A percentile compares a stretch with the other conserved stretches of the same genome.
These are phyloP conservation scores for Ascoidea rubescens DNA, from an alignment of 805 yeast genomes.

Conservation along the genomic window DNA sequence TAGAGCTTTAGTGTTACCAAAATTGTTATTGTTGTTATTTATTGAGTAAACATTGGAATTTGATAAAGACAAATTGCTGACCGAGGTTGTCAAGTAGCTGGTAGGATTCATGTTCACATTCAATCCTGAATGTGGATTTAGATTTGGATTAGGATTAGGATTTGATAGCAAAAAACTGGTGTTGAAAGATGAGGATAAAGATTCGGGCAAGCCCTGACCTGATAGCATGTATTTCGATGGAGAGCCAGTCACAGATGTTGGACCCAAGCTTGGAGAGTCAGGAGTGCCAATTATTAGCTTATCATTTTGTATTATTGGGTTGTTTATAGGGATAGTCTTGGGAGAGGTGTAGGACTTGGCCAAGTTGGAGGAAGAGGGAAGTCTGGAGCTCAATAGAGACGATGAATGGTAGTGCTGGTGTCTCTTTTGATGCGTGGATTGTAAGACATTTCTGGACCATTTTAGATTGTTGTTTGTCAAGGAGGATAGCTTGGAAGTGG, in stretches of 20 bases:
- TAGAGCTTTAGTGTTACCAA: background rate
- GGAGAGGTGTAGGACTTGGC: background rate
- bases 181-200: background rate
- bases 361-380: background rate
- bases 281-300: constrained; percentile 1
- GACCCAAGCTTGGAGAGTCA: constrained; percentile 7
- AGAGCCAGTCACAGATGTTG: constrained; percentile 4
- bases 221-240: constrained; percentile 1
- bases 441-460: no score
- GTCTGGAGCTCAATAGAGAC: background rate
- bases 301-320: background rate
- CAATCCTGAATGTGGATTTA: background rate
- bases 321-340: background rate
- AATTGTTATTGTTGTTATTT: background rate
- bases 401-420: background rate
- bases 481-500: no score
- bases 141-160: no score
- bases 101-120: background rate
- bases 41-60: background rate
- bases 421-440: background rate
- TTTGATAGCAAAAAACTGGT: no score
- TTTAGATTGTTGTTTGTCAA: no score
- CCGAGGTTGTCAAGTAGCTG: constrained; percentile 4
- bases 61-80: constrained; percentile 7
- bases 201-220: background rate